Conservation (phyloP, 116 monocot species). For the Zostera marina region DNA sequence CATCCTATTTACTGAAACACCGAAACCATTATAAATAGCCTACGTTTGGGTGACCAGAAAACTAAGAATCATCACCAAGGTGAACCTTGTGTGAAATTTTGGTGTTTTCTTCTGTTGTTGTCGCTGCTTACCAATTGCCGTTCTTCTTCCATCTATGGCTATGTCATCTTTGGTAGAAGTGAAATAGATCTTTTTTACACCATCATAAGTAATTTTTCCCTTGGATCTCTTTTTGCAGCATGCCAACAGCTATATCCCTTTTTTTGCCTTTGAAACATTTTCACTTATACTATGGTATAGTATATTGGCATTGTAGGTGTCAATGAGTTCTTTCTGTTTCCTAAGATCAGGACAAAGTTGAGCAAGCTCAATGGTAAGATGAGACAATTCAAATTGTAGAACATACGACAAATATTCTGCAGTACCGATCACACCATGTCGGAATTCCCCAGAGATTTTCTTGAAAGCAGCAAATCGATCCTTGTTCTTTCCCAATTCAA, state of each 20-base stretch:
- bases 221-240: constrained; percentile 40
- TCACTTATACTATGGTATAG: constrained; percentile 16
- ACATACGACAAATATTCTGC: constrained; percentile 77
- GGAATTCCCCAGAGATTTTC: constrained; percentile 69
- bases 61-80: constrained; percentile 1
- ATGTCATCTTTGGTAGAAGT: not conserved
- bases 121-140: constrained; percentile 12
- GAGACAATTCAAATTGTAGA: constrained; percentile 70
- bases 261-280: constrained; percentile 13
- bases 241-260: constrained; percentile 25
- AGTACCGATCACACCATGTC: constrained; percentile 43
- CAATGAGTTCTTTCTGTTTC: constrained; percentile 70
- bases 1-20: constrained; percentile 44
- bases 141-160: not conserved
- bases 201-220: not conserved
- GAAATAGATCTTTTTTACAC: not conserved
- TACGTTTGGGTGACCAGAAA: too few species aligned
- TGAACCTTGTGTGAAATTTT: constrained; percentile 50
- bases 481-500: constrained; percentile 44
- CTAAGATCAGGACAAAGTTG: constrained; percentile 65
- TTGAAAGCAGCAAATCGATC: constrained; percentile 65
- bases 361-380: constrained; percentile 80
- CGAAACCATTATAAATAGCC: too few species aligned
- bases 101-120: constrained; percentile 34
- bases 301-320: constrained; percentile 47